Evolutionary conservation across 1,284 basidiomycete species (phyloP), one percentile per base, ranked within the genome.

Genomic region (Cryptococcus sp.): DNA sequence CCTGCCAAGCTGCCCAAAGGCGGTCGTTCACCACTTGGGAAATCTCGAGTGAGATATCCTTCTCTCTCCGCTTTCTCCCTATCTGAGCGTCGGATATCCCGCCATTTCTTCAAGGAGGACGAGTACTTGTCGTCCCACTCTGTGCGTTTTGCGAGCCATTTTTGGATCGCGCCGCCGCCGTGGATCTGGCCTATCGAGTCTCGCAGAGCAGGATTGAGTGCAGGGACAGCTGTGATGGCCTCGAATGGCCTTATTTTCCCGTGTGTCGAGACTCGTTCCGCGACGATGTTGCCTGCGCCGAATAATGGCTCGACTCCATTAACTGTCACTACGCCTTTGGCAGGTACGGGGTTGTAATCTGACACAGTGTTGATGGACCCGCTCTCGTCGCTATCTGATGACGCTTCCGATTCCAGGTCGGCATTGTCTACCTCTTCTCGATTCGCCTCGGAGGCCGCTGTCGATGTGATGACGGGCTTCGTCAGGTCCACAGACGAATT

Each of bases 221-320:
- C 73, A 0, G 73, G 71, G 1, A 75, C 61, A 45, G 87, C 82
- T 3, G 81, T 75, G 61, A 85, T 83, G 0, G 86, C 81, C 70
- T 97, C 93, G 70, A 98, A 83, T 0, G 87, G 82, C 6, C 93
- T 84, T 11, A 93, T 83, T 6, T 85, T 78, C 6, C 94, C 94
- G 38, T 83, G 83, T 1, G 87, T 87, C 23, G 88, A 87, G 13
- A 97, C 86, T 6, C 94, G 85, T 77, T 97, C 93, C n/a, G 93
- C 83, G 58, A 97, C 88, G 81, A 89, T 87, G 54, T 81, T 77
- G 7, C 45, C 50, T 1, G 56, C 48, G 30, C 76, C 67, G 41
- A 73, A 73, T 5, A 54, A 45, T 0, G 77, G 77, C 52, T 73
- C 69, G 2, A 46, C 54, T 3, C 78, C 78, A 0, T 58, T 65